These are phyloP conservation scores for Phytophthora kernoviae DNA, from an alignment of 352 stramenopile species.

Conservation along the genomic window DNA sequence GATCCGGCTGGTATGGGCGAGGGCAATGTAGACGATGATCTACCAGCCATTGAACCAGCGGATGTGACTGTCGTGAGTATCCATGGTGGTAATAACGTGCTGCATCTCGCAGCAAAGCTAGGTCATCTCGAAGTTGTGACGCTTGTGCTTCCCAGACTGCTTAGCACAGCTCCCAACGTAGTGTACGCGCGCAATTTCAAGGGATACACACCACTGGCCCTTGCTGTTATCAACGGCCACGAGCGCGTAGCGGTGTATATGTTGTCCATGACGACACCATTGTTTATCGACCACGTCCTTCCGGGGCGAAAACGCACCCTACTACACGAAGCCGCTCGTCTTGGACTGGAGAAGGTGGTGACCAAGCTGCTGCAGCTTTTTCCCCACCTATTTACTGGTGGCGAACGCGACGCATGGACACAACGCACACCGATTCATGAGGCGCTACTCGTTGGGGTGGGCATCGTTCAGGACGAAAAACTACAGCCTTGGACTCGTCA, in stretches of 20 bases:
- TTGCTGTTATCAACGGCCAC: constrained; percentile 51
- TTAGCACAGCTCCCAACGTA: constrained; percentile 25
- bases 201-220: constrained; percentile 49
- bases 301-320: constrained; percentile 41
- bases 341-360: constrained; percentile 45
- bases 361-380: constrained; percentile 63
- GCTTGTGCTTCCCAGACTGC: constrained; percentile 48
- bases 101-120: constrained; percentile 58
- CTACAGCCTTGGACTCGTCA: constrained; percentile 27
- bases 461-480: constrained; percentile 27
- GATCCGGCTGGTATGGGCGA: constrained; percentile 25
- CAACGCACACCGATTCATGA: constrained; percentile 54
- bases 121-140: constrained; percentile 59
- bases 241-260: constrained; percentile 63
- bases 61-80: constrained; percentile 43
- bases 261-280: constrained; percentile 53
- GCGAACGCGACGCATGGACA: constrained; percentile 51
- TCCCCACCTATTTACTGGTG: constrained; percentile 39
- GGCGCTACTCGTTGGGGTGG: constrained; percentile 33
- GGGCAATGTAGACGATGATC: constrained; percentile 4
- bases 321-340: constrained; percentile 52
- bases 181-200: constrained; percentile 47
- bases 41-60: constrained; percentile 17
- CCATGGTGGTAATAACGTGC: constrained; percentile 41
- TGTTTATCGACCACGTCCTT: constrained; percentile 33